Conservation (phyloP, 2,329 filamentous ascomycete genomes). For the Ceratocystis huliohia region DNA sequence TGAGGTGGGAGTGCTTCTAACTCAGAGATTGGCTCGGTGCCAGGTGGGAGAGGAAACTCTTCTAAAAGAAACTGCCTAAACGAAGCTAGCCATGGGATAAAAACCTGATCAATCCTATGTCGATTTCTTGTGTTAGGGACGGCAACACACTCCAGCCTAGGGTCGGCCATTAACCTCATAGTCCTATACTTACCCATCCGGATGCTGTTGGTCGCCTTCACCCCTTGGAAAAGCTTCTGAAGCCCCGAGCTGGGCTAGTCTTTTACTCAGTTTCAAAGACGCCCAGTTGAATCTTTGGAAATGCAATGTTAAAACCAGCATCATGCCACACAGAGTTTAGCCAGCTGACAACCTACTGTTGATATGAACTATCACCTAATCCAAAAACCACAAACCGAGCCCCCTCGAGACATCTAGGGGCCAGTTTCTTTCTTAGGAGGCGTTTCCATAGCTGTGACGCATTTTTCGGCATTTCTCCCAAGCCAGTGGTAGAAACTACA, state of each 20-base stretch:
- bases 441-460: constrained; percentile 72
- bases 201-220: constrained; percentile 87
- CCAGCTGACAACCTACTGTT: constrained; percentile 47
- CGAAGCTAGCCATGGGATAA: constrained; percentile 61
- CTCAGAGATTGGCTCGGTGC: constrained; percentile 56
- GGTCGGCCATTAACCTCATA: no score
- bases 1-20: constrained; percentile 64
- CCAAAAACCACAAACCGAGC: constrained; percentile 78
- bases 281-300: constrained; percentile 77
- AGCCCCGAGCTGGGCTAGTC: constrained; percentile 73
- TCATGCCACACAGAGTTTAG: not conserved
- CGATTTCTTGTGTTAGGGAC: not conserved
- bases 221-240: constrained; percentile 61
- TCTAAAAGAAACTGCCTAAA: constrained; percentile 55
- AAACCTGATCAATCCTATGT: constrained; percentile 63
- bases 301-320: not conserved
- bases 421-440: constrained; percentile 65
- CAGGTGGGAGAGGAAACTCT: constrained; percentile 55
- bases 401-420: constrained; percentile 52
- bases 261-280: constrained; percentile 72
- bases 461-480: constrained; percentile 85
- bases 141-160: not conserved
- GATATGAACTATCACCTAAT: constrained; percentile 86
- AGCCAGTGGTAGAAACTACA: constrained; percentile 80
- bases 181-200: constrained; percentile 58